Conservation (phyloP, 2,329 filamentous ascomycete species). For the Colletotrichum tropicale region DNA sequence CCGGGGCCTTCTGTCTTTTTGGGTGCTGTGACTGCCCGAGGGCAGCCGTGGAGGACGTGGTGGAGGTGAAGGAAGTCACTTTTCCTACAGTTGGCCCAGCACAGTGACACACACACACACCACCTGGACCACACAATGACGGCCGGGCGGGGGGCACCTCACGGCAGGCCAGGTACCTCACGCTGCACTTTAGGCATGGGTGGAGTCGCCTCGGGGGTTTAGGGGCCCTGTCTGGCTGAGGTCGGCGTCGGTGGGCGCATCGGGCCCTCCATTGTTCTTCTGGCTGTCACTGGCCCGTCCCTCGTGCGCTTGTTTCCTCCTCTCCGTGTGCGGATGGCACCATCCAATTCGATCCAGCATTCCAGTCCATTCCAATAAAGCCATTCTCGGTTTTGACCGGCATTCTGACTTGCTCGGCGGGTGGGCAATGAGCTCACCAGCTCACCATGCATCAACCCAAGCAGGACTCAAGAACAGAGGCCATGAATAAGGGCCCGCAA, state of each 20-base stretch:
- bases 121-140: neutral
- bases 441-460: neutral
- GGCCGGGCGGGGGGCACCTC: no score
- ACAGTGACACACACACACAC: neutral
- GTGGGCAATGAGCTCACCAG: neutral
- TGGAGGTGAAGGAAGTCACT: neutral
- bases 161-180: no score
- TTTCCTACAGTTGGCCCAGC: neutral
- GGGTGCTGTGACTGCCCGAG: neutral
- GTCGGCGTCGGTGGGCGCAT: neutral
- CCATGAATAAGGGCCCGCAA: neutral
- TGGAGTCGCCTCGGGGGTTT: neutral
- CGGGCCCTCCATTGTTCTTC: neutral
- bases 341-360: neutral
- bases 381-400: neutral
- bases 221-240: conserved; percentile 5
- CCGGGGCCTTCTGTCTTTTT: neutral
- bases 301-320: neutral
- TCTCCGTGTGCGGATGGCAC: neutral
- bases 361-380: neutral
- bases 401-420: neutral
- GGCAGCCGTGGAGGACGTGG: neutral
- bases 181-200: neutral
- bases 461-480: neutral
- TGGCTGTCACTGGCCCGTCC: neutral